Conservation (phyloP, 1,284 basidiomycete species). For the Cutaneotrichosporon arboriforme region DNA sequence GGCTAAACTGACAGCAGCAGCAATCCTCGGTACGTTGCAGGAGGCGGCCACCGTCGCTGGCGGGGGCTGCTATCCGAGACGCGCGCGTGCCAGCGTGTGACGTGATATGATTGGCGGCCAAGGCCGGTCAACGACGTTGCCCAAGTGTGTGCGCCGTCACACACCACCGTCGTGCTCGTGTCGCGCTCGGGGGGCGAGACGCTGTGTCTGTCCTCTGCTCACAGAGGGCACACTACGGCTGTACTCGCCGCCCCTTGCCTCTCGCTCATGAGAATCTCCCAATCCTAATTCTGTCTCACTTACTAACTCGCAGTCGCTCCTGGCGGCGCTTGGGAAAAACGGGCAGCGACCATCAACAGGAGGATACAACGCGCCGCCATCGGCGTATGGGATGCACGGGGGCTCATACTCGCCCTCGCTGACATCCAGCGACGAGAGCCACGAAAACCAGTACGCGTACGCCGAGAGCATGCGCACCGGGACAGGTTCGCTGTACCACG, state of each 20-base stretch:
- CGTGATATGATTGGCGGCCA: too few species aligned
- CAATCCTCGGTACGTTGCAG: conserved; percentile 12
- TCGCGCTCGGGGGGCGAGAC: too few species aligned
- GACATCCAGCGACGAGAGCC: conserved; percentile 16
- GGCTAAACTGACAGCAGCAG: conserved; percentile 8
- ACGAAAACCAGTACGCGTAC: conserved; percentile 7
- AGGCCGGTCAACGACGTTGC: too few species aligned
- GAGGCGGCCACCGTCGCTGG: too few species aligned
- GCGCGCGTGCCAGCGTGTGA: too few species aligned
- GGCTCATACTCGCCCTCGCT: conserved; percentile 14
- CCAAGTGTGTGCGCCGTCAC: too few species aligned
- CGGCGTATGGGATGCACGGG: conserved; percentile 5
- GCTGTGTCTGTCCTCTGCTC: too few species aligned
- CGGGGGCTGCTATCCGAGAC: neutral
- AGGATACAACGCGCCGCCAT: conserved; percentile 13
- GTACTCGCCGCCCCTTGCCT: too few species aligned
- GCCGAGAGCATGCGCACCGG: neutral
- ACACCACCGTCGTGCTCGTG: too few species aligned
- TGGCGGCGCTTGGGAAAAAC: conserved; percentile 26
- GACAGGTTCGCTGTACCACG: neutral
- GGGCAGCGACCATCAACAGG: conserved; percentile 8
- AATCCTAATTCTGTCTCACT: too few species aligned
- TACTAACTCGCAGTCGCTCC: conserved; percentile 22
- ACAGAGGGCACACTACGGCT: too few species aligned
- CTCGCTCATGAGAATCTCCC: neutral